Evolutionary conservation across 176 grass and related monocot genomes (phyloP).

Genomic region (Cenchrus americanus): DNA sequence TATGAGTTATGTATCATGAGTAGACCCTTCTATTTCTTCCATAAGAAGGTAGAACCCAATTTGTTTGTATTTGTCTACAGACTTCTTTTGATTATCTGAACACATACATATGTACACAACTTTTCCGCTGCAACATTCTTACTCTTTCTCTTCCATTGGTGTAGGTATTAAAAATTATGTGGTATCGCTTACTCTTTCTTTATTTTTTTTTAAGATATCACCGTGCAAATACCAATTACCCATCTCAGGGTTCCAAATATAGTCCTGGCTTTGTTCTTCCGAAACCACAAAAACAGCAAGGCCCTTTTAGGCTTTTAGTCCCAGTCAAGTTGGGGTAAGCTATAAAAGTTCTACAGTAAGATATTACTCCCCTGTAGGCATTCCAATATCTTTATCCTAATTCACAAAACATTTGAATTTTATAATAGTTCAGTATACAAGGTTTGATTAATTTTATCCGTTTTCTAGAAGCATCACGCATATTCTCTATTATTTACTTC

Average conservation of each 20-base stretch:
- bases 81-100: slow-evolving; percentile 25
- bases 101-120: background rate
- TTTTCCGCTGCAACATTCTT: background rate
- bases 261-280: background rate
- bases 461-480: background rate
- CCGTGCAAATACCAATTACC: slow-evolving; percentile 12
- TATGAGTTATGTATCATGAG: background rate
- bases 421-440: background rate
- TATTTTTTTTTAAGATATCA: background rate
- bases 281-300: background rate
- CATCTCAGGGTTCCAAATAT: background rate
- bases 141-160: background rate
- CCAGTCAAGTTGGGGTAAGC: background rate
- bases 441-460: background rate
- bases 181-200: background rate
- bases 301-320: background rate
- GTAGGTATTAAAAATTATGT: background rate
- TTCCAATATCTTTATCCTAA: slow-evolving; percentile 11
- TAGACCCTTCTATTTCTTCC: background rate
- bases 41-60: slow-evolving; percentile 9
- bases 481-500: slow-evolving; percentile 38
- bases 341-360: background rate
- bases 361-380: background rate
- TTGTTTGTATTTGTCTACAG: background rate
- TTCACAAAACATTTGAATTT: slow-evolving; percentile 35